Base-by-base conservation (phyloP, 2,329 filamentous ascomycete genomes). In the Ophiostoma fasciatum region DNA sequence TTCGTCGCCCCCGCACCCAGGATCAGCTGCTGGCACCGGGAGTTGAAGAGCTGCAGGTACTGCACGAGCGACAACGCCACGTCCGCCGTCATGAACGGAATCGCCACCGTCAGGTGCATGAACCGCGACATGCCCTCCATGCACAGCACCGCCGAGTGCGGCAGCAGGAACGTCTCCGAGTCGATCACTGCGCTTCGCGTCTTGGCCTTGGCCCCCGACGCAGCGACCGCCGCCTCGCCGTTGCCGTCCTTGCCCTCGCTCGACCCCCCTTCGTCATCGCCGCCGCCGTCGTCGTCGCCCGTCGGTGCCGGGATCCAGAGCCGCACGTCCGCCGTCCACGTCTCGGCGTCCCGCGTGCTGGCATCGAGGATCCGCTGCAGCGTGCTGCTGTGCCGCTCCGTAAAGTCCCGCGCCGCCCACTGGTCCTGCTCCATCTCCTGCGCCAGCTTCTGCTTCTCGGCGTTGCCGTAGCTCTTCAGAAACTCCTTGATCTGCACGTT, bases 1-100 rank as follows among this genome's bases (percentile, higher is more conserved):
- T 75, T 69, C 5, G 83, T 94, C 4, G 90, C 90, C 5, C 90
- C 90, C 2, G 90, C 90, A 1, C 90, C 90, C 7, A 98, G 74
- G 45, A 98, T 94, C 39, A 98, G 71, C 53, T 98, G 90, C n/a
- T 82, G 92, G 39, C 87, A 87, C 15, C 90, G 79, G 3, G 85
- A 94, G 56, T 98, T 94, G 66, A 96, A 98, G 4, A 93, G 68
- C 45, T 90, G 82, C 12, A 96, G 67, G 51, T 92, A 93, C 17
- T 90, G 78, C 28, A 94, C 64, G 10, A 98, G 69, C 1, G 77
- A 78, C 3, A 71, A 64, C 0, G 83, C 81, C 36, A 94, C 78
- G 40, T 94, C 85, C 3, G 77, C 66, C 1, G 84, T 82, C 74
- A 94, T 87, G 42, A 80, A 88, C 2, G 90, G 88, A 39, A 96